These are phyloP conservation scores for Phytophthora macrochlamydospora DNA, from an alignment of 352 stramenopile species.

Conservation along the genomic window DNA sequence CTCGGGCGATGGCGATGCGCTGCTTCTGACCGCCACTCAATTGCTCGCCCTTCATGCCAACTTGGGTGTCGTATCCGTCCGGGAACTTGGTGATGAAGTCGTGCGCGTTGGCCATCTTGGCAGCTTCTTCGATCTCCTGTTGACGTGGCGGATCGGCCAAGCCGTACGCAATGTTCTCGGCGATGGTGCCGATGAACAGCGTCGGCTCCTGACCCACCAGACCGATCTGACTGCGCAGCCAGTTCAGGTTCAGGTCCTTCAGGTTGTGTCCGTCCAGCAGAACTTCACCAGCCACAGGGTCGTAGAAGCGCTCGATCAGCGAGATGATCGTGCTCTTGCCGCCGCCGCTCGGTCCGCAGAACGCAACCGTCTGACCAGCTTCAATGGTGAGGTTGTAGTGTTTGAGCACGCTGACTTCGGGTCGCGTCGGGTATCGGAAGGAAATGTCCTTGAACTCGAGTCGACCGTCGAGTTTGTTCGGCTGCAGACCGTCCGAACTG, in stretches of 20 bases:
- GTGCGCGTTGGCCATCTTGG: constrained; percentile 4
- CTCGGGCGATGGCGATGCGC: neutral
- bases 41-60: constrained; percentile 1
- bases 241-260: constrained; percentile 5
- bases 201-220: neutral
- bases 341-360: neutral
- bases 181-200: constrained; percentile 1
- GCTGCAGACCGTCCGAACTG: neutral
- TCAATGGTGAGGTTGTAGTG: constrained; percentile 4
- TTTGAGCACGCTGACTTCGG: neutral
- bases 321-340: constrained; percentile 3
- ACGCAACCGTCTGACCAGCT: neutral
- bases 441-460: constrained; percentile 1
- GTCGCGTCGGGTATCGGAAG: neutral
- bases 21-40: neutral
- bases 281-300: neutral
- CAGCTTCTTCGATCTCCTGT: neutral
- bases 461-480: neutral
- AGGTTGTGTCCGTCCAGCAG: neutral
- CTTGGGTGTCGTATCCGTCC: constrained; percentile 1
- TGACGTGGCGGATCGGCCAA: neutral
- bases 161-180: constrained; percentile 2
- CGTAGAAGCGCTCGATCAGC: constrained; percentile 1
- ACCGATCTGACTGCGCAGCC: neutral
- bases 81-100: neutral